These are phyloP conservation scores for Penicillium canariense DNA, from an alignment of 495 filamentous ascomycete genomes.

Conservation along the genomic window DNA sequence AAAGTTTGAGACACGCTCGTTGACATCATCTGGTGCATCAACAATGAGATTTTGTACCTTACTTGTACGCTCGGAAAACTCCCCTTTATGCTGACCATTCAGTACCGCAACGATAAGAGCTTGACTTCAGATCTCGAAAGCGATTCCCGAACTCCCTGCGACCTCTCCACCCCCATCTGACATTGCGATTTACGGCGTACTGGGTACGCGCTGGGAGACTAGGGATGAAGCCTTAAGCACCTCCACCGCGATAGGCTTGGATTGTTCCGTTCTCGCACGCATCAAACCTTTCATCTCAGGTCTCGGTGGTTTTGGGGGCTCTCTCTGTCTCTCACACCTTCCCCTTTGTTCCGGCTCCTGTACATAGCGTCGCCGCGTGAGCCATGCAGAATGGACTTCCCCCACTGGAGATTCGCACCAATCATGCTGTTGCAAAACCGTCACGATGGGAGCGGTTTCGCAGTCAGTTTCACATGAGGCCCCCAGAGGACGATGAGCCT, in stretches of 20 bases:
- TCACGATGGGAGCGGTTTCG: constrained; percentile 21
- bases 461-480: constrained; percentile 37
- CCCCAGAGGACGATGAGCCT: constrained; percentile 49
- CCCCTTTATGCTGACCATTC: background rate
- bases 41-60: background rate
- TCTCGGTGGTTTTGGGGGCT: background rate
- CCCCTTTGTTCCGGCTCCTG: no score
- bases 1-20: background rate
- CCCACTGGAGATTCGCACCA: constrained; percentile 1
- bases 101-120: background rate
- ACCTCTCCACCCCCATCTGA: background rate
- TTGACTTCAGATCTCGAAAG: background rate
- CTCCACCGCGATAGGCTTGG: background rate
- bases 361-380: constrained; percentile 6
- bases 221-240: constrained; percentile 1
- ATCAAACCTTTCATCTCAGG: no score
- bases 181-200: constrained; percentile 13
- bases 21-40: constrained; percentile 5
- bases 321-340: background rate
- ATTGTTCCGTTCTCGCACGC: background rate
- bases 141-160: background rate
- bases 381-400: constrained; percentile 24
- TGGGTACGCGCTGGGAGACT: background rate
- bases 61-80: background rate
- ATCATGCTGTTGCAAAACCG: background rate